Conservation (phyloP, 1,284 basidiomycete species). For the Fistulina hepatica region DNA sequence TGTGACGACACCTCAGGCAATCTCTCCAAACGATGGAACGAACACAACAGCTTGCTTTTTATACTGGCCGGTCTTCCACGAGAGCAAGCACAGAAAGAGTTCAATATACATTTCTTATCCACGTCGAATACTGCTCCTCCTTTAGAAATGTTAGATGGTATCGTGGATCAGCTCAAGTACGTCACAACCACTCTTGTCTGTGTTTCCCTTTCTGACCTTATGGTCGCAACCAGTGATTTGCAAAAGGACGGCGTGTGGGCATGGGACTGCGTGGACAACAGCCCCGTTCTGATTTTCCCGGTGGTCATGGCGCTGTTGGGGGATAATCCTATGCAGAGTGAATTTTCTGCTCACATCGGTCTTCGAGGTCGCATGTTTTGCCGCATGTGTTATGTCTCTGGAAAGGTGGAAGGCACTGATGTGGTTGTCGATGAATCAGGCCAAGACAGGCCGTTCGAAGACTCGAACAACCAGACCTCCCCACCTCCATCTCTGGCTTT, state of each 20-base stretch:
- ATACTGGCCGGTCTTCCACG: constrained; percentile 21
- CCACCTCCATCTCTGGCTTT: too few species aligned
- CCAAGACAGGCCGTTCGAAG: too few species aligned
- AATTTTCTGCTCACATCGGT: constrained; percentile 26
- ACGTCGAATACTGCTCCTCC: constrained; percentile 29
- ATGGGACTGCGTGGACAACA: constrained; percentile 19
- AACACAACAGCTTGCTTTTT: constrained; percentile 29
- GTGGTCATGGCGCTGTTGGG: constrained; percentile 23
- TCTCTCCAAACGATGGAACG: constrained; percentile 31
- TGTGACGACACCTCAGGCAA: constrained; percentile 34
- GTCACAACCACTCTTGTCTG: constrained; percentile 1
- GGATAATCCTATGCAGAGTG: constrained; percentile 31
- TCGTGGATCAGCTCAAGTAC: constrained; percentile 18
- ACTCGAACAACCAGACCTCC: too few species aligned
- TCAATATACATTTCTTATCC: constrained; percentile 24
- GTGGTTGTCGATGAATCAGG: too few species aligned
- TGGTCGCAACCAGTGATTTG: constrained; percentile 11
- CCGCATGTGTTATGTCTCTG: constrained; percentile 21
- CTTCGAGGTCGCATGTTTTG: constrained; percentile 24
- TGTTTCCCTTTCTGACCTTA: not conserved
- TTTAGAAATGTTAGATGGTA: constrained; percentile 29
- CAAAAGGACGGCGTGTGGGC: constrained; percentile 21
- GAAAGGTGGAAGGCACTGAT: constrained; percentile 10
- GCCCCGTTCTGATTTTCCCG: constrained; percentile 21
- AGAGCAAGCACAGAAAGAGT: constrained; percentile 15